phyloP scores from a whole-genome alignment of 805 yeast species.

The Saccharomycopsis sp. region DNA sequence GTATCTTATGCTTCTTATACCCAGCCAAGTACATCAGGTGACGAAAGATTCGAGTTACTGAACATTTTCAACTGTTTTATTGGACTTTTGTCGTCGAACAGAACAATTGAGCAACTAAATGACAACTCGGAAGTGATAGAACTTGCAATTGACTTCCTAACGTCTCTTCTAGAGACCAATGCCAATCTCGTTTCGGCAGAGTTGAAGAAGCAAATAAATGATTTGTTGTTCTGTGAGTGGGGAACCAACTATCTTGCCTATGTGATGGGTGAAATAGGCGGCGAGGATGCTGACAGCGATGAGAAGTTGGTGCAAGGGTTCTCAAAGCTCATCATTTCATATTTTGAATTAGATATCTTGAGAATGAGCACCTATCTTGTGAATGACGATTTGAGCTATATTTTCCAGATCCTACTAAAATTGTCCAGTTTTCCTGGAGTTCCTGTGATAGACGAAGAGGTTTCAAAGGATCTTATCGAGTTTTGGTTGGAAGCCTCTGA shows the following conservation, averaged over 20 bases:
- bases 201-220: conserved; percentile 29
- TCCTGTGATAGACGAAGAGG: conserved; percentile 54
- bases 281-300: conserved; percentile 28
- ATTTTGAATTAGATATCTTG: conserved; percentile 39
- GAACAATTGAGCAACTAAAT: not conserved
- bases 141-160: conserved; percentile 18
- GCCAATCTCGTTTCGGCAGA: conserved; percentile 22
- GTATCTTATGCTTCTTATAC: conserved; percentile 7
- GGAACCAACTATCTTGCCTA: conserved; percentile 35
- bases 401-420: conserved; percentile 43
- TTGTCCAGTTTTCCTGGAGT: conserved; percentile 51
- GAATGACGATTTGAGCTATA: conserved; percentile 31
- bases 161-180: conserved; percentile 16
- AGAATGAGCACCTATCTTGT: conserved; percentile 36
- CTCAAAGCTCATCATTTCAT: conserved; percentile 39
- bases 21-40: not conserved
- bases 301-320: conserved; percentile 33
- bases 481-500: conserved; percentile 70
- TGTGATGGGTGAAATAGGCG: conserved; percentile 29
- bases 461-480: conserved; percentile 48
- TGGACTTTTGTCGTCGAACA: not conserved
- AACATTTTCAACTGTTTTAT: not conserved
- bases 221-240: conserved; percentile 40
- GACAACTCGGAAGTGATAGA: conserved; percentile 7
- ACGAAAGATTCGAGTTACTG: conserved; percentile 1